Conservation (phyloP, 2,329 filamentous ascomycete species). For the Torrubiella hemipterigena region DNA sequence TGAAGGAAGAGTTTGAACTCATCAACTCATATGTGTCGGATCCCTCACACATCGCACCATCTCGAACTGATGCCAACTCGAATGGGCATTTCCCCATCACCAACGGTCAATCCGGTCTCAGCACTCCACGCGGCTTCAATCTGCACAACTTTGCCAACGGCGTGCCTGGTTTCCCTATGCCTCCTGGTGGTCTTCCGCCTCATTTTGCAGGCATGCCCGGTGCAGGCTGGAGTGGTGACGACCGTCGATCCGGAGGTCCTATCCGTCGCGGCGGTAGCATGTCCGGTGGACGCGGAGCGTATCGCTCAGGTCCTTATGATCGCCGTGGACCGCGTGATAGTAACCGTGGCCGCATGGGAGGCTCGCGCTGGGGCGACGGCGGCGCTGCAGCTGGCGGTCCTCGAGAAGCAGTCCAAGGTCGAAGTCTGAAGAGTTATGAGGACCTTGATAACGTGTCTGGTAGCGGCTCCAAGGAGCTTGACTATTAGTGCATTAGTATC, state of each 20-base stretch:
- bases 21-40: slow-evolving; percentile 94
- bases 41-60: slow-evolving; percentile 87
- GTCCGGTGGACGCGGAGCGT: slow-evolving; percentile 37
- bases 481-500: slow-evolving; percentile 59
- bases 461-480: slow-evolving; percentile 68
- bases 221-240: slow-evolving; percentile 41
- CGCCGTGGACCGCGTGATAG: slow-evolving; percentile 46
- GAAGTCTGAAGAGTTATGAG: slow-evolving; percentile 93
- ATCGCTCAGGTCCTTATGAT: slow-evolving; percentile 63
- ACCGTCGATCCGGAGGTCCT: slow-evolving; percentile 53
- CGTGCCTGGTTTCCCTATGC: slow-evolving; percentile 47
- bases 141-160: slow-evolving; percentile 51
- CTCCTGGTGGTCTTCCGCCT: slow-evolving; percentile 32
- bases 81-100: slow-evolving; percentile 88
- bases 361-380: slow-evolving; percentile 60
- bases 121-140: slow-evolving; percentile 87
- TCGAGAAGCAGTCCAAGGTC: slow-evolving; percentile 80
- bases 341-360: slow-evolving; percentile 36
- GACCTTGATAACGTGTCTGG: slow-evolving; percentile 80
- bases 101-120: slow-evolving; percentile 62
- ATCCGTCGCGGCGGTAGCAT: slow-evolving; percentile 57
- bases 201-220: slow-evolving; percentile 43
- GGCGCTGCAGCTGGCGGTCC: slow-evolving; percentile 71
- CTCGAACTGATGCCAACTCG: slow-evolving; percentile 84
- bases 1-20: slow-evolving; percentile 78